phyloP scores from a whole-genome alignment of 805 yeast genomes.

The Candida pseudofarinosa region DNA sequence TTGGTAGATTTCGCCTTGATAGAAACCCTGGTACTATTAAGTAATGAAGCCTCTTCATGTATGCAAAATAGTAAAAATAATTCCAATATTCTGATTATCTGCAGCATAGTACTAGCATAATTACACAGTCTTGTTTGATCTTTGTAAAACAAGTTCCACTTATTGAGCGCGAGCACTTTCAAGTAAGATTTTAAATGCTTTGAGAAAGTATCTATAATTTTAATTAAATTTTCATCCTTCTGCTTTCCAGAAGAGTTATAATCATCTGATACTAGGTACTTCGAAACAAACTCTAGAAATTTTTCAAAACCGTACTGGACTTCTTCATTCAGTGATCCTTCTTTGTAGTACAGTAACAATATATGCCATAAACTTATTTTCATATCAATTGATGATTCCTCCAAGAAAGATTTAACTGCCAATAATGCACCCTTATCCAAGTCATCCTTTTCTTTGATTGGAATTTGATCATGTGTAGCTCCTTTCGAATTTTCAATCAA shows the following conservation, averaged over 20 bases:
- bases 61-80: constrained; percentile 46
- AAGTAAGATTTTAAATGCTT: constrained; percentile 42
- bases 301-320: constrained; percentile 49
- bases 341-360: constrained; percentile 53
- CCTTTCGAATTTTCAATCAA: constrained; percentile 24
- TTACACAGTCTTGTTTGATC: neutral
- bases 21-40: constrained; percentile 35
- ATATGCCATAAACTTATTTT: constrained; percentile 73
- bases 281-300: constrained; percentile 43
- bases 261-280: constrained; percentile 22
- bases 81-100: constrained; percentile 30
- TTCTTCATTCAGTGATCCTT: constrained; percentile 21
- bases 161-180: constrained; percentile 15
- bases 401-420: constrained; percentile 61
- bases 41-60: constrained; percentile 48
- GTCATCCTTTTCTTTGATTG: constrained; percentile 9
- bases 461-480: constrained; percentile 3
- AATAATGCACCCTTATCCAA: constrained; percentile 19
- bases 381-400: constrained; percentile 60
- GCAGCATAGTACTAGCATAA: constrained; percentile 12
- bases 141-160: constrained; percentile 29
- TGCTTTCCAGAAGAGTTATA: constrained; percentile 14
- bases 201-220: constrained; percentile 51
- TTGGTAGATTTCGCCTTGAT: constrained; percentile 39
- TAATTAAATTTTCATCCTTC: constrained; percentile 44